A percentile compares a stretch with the other conserved stretches of the same genome.
Evolutionary conservation across 2,329 filamentous ascomycete species (phyloP).

Genomic region (Colletotrichum sp.): DNA sequence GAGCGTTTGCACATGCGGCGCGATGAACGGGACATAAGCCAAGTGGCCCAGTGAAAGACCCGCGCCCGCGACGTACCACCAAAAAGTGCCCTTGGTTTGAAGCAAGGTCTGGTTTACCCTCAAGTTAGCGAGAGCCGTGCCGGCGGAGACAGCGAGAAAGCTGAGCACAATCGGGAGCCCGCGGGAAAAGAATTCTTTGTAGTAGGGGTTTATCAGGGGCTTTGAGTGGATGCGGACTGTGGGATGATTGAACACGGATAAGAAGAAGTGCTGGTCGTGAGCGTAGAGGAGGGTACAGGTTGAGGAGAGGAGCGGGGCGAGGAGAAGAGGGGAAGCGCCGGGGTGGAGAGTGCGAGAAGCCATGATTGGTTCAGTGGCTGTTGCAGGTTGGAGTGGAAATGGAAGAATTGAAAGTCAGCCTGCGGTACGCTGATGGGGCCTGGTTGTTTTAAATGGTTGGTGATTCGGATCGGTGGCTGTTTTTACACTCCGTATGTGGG

Average conservation of each 20-base stretch:
- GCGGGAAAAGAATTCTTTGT: conserved; percentile 24
- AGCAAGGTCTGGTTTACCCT: not conserved
- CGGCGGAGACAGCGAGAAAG: not conserved
- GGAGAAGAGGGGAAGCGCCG: conserved; percentile 25
- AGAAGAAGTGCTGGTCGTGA: conserved; percentile 25
- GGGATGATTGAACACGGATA: conserved; percentile 14
- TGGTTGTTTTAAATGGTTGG: not conserved
- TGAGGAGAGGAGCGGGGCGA: conserved; percentile 33
- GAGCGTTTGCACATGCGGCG: not conserved
- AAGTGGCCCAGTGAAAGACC: conserved; percentile 33
- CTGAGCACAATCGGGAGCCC: conserved; percentile 16
- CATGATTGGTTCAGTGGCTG: conserved; percentile 7
- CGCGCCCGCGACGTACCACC: conserved; percentile 34
- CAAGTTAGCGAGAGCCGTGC: not conserved
- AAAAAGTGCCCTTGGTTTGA: conserved; percentile 18
- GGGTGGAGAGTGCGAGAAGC: conserved; percentile 25
- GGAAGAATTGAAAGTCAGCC: not conserved
- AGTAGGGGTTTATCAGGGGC: conserved; percentile 30
- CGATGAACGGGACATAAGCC: conserved; percentile 30
- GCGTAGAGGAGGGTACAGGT: conserved; percentile 32
- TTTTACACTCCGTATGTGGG: not conserved
- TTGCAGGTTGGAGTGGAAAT: not conserved
- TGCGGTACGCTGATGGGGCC: not conserved
- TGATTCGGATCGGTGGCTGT: not conserved
- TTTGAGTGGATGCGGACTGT: not conserved